A percentile compares a stretch with the other conserved stretches of the same genome.
Evolutionary conservation across 2,329 filamentous ascomycete genomes (phyloP).

Genomic region (Fusarium penzigii): DNA sequence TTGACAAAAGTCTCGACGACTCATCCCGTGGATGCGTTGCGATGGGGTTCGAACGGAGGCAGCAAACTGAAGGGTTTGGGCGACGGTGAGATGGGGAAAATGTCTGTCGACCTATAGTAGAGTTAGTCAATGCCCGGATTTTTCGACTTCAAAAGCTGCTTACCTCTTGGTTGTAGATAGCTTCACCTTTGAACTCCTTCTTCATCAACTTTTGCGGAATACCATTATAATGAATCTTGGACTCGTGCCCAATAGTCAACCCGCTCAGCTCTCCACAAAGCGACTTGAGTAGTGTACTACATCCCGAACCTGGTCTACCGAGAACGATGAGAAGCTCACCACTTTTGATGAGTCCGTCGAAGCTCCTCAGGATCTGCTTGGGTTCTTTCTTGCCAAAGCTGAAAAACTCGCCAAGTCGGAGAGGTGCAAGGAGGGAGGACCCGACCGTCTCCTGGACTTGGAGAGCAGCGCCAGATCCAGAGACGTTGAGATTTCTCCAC

Average conservation of each 20-base stretch:
- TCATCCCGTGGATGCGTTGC: constrained; percentile 63
- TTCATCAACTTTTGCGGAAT: constrained; percentile 54
- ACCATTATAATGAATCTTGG: constrained; percentile 64
- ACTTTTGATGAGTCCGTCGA: constrained; percentile 63
- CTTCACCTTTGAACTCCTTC: constrained; percentile 63
- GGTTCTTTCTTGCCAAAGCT: constrained; percentile 44
- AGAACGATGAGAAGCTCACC: constrained; percentile 72
- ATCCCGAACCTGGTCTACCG: constrained; percentile 65
- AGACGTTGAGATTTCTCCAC: constrained; percentile 66
- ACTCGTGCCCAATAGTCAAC: constrained; percentile 50
- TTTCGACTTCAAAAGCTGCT: not conserved
- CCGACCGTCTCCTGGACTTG: constrained; percentile 69
- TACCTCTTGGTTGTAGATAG: constrained; percentile 75
- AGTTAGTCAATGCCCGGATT: not conserved
- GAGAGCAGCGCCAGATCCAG: constrained; percentile 65
- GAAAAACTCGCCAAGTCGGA: constrained; percentile 58
- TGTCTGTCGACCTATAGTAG: constrained; percentile 62
- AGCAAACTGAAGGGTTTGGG: constrained; percentile 73
- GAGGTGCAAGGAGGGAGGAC: constrained; percentile 57
- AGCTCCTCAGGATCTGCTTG: constrained; percentile 63
- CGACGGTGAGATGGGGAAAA: constrained; percentile 76
- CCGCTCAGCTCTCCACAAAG: constrained; percentile 62
- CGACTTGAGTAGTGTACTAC: constrained; percentile 64
- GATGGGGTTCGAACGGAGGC: constrained; percentile 68
- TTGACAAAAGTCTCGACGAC: constrained; percentile 57